Base-by-base conservation (phyloP, 192 early-diverging fungal genomes). In the Haplosporangium gracile region DNA sequence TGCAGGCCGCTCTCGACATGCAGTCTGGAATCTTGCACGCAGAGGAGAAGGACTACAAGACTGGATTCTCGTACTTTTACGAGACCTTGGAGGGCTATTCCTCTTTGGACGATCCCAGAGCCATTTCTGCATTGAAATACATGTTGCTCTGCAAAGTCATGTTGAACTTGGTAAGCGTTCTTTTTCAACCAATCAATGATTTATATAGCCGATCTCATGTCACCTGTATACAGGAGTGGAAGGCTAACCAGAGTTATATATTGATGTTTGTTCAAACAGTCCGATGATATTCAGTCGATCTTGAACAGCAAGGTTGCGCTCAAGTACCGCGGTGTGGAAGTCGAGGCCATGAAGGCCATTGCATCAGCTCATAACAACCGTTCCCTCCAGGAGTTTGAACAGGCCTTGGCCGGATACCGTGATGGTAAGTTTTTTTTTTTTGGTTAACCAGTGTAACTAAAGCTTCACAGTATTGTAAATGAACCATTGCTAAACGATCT, bases 91-190 rank as follows among this genome's bases (percentile, higher is more conserved):
- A 99, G 83, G 97, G 97, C 7, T 97, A 95, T 80, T 93, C 97
- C 11, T 93, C 93, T n/a, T 93, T 97, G 80, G 97, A 98, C 39
- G 97, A 98, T 82, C 83, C 94, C 47, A 92, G 94, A 68, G 98
- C 97, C 68, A 93, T 99, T 16, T 91, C 95, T 74, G 97, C 97
- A 5, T 91, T 99, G 79, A 98, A 98, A 86, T 99, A 99, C 91
- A 97, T 99, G 97, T 88, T 99, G 68, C 92, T 99, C 63, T 99
- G 98, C 93, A 99, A 99, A 88, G 97, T 99, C 81, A 99, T 99
- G 99, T 92, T 98, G 53, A 98, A 97, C 91, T 85, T 96, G 92
- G 96, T 96, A 93, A 87, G 88, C 7, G 7, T 6, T 24, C 22
- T 1, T 55, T 36, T 24, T n/a, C 34, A 24, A 24, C 29, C 20